Evolutionary conservation across 768 basidiomycete genomes (phyloP), one percentile per base, ranked within the genome.

Genomic region (Russula compacta): DNA sequence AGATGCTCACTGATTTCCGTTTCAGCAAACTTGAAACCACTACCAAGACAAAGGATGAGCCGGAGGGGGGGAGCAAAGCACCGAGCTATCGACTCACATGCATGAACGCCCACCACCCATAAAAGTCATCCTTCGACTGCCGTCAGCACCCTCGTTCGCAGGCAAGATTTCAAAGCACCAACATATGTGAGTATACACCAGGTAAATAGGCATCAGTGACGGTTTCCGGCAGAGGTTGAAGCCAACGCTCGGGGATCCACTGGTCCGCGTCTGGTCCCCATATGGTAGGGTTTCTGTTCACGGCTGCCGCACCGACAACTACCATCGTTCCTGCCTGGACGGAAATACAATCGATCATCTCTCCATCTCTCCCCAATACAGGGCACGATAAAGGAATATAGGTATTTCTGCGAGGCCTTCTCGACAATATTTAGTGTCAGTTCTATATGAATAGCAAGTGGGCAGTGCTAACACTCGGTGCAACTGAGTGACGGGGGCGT

Each of bases 101-200:
- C 71, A 71, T 8, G 69, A 67, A 12, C 71, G 53, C 19, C 66
- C 67, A 1, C 71, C 71, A 2, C 70, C 70, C 53, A 70, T 67
- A 56, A 71, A 71, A 1, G 71, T 70, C 71, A 72, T 71, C 58
- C 71, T 72, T 61, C 14, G 14, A 21, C 2, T n/a, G 46, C 8
- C 4, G 11, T 51, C 29, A 57, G 33, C 29, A 35, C 2, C 14
- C 14, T 33, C 19, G 5, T 40, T 5, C 24, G 33, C 29, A 48
- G 14, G n/a, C 17, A 47, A 50, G 1, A 24, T 11, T 14, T 12
- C 7, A 17, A 11, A 2, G 32, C 6, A 53, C 60, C 4, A 17
- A 68, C 67, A 64, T 50, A 11, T 61, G 43, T 17, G 69, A 50
- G 21, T 56, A 64, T 36, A 65, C 60, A 7, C 56, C 59, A 9